Conservation (phyloP, 148 eudicot genomes). For the Suaeda aralocaspica region DNA sequence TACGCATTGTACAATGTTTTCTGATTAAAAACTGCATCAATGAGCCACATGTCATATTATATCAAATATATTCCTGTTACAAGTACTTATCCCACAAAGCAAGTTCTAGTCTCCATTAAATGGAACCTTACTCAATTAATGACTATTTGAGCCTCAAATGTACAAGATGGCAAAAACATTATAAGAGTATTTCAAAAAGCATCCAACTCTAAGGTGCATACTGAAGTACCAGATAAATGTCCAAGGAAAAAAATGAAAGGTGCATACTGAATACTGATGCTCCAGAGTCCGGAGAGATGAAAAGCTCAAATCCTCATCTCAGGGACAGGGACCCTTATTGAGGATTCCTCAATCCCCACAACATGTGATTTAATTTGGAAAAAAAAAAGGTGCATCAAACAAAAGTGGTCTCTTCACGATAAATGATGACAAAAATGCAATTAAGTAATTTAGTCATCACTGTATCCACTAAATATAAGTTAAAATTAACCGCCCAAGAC, state of each 20-base stretch:
- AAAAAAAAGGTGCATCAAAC: too few species aligned
- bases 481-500: neutral
- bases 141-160: neutral
- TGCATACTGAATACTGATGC: too few species aligned
- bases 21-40: constrained; percentile 81
- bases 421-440: too few species aligned
- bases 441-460: neutral
- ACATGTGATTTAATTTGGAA: too few species aligned
- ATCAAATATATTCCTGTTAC: neutral
- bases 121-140: too few species aligned
- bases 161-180: neutral
- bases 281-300: too few species aligned
- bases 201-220: neutral
- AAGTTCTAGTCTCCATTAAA: neutral
- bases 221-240: neutral
- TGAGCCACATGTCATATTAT: neutral
- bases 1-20: constrained; percentile 77
- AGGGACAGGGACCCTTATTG: too few species aligned
- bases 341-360: too few species aligned
- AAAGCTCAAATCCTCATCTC: too few species aligned
- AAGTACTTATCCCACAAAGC: neutral
- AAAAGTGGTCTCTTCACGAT: too few species aligned
- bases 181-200: neutral
- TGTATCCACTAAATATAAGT: neutral
- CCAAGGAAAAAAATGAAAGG: neutral